Conservation (phyloP, 208 protist genomes). For the Trypanosoma theileri region DNA sequence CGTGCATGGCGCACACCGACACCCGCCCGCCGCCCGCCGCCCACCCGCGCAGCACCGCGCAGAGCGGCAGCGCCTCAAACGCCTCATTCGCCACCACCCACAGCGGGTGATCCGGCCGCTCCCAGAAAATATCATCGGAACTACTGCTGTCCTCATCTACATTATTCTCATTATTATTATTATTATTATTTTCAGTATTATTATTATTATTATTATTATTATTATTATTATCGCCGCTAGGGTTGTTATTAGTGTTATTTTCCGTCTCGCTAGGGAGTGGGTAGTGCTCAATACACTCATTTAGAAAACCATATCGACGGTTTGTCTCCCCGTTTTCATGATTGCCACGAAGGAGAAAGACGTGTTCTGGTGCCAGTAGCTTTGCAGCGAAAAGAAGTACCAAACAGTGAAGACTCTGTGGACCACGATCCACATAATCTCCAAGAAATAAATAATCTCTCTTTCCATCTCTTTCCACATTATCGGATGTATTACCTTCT, state of each 20-base stretch:
- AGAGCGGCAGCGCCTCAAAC: conserved; percentile 57
- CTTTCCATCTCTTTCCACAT: conserved; percentile 4
- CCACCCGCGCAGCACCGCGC: conserved; percentile 94
- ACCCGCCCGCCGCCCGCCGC: conserved; percentile 12
- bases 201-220: neutral
- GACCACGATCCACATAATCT: conserved; percentile 99
- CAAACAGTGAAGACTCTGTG: conserved; percentile 95
- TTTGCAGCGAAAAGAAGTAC: conserved; percentile 96
- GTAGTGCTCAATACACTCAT: conserved; percentile 96
- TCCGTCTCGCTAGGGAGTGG: conserved; percentile 27
- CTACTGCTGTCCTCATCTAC: neutral
- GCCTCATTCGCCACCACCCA: too few relatives aligned
- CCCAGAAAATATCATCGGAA: too few relatives aligned
- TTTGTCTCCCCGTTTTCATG: conserved; percentile 99
- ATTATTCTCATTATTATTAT: neutral
- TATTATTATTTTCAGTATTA: neutral
- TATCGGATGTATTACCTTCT: neutral
- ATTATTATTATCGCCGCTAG: neutral
- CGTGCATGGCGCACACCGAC: conserved; percentile 97
- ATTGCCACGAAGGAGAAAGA: conserved; percentile 99
- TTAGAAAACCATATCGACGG: conserved; percentile 99
- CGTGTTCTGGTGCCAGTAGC: conserved; percentile 96
- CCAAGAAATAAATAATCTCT: conserved; percentile 98
- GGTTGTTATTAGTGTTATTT: neutral
- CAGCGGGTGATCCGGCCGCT: too few relatives aligned